These are phyloP conservation scores for Rubroshorea leprosula DNA, from an alignment of 345 rosid species.

Conservation along the genomic window DNA sequence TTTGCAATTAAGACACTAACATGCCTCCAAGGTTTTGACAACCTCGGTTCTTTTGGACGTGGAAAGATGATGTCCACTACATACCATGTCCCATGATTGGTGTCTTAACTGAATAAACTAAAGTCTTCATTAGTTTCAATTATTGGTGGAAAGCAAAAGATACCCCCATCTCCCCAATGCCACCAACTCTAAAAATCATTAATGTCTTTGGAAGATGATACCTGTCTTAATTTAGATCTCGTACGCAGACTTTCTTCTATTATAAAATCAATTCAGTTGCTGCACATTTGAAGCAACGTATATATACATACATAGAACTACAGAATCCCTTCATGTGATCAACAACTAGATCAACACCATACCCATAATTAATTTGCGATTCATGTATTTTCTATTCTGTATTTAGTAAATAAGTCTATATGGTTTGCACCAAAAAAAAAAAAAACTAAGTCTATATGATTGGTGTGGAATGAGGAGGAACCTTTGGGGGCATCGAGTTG, in stretches of 20 bases:
- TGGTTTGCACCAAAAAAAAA: background rate
- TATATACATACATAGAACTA: background rate
- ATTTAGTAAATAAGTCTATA: background rate
- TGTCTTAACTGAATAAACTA: conserved; percentile 44
- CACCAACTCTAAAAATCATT: background rate
- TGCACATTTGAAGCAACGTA: background rate
- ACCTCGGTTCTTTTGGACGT: conserved; percentile 48
- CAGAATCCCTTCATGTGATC: conserved; percentile 11
- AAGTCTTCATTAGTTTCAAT: conserved; percentile 35
- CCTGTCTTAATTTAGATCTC: too few species aligned
- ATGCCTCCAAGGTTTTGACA: conserved; percentile 31
- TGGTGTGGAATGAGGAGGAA: too few species aligned
- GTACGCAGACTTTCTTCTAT: too few species aligned
- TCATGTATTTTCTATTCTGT: background rate
- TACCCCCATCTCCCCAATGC: conserved; percentile 13
- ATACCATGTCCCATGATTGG: conserved; percentile 41
- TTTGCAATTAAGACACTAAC: conserved; percentile 32
- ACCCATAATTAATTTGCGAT: conserved; percentile 8
- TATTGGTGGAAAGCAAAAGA: conserved; percentile 26
- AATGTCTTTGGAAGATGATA: background rate
- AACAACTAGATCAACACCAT: conserved; percentile 14
- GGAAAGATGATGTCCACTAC: conserved; percentile 69
- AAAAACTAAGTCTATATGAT: too few species aligned
- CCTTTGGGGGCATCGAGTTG: conserved; percentile 10
- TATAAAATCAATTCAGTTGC: too few species aligned